Conservation (phyloP, 441 rosid species). For the Populus tomentosa region DNA sequence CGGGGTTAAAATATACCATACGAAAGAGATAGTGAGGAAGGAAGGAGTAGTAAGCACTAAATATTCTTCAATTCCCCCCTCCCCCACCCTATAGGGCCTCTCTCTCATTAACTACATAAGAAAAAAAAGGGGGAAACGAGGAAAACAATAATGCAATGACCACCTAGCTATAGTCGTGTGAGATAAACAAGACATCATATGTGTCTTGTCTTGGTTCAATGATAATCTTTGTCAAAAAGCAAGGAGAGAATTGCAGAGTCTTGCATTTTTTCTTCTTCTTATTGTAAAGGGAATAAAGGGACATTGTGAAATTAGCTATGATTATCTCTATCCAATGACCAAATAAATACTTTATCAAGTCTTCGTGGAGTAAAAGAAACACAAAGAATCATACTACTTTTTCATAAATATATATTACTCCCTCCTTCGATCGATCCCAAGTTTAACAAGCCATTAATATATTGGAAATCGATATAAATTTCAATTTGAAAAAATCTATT, state of each 20-base stretch:
- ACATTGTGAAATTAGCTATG: background rate
- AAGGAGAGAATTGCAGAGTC: background rate
- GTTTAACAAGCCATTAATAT: no score
- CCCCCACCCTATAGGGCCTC: background rate
- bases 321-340: background rate
- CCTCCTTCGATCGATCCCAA: no score
- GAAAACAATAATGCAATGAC: background rate
- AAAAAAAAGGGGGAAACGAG: background rate
- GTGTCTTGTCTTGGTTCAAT: background rate
- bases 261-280: background rate
- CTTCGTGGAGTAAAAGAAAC: background rate
- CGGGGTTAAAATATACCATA: slow-evolving; percentile 1
- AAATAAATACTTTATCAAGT: background rate
- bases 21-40: background rate
- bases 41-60: background rate
- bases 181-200: background rate
- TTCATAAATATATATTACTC: background rate
- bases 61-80: background rate
- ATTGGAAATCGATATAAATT: no score
- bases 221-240: background rate
- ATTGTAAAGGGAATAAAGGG: slow-evolving; percentile 7
- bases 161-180: background rate
- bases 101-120: background rate
- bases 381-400: background rate
- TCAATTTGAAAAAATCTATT: background rate